phyloP scores from a whole-genome alignment of 1,139 yeast species.

The Petasospora fabianii region DNA sequence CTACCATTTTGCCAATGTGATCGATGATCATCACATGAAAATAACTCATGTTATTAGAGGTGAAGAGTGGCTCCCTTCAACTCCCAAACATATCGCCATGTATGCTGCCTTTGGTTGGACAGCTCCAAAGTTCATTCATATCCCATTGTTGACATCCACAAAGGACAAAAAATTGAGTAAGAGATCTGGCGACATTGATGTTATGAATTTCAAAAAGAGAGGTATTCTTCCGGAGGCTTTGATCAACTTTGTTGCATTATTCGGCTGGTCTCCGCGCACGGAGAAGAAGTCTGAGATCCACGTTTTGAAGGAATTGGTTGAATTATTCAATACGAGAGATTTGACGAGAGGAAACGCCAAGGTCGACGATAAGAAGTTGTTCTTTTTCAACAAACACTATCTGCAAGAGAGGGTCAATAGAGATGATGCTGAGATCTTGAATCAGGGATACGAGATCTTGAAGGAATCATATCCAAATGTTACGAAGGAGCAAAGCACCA shows the following conservation, averaged over 20 bases:
- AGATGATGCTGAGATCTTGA: conserved; percentile 34
- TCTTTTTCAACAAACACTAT: conserved; percentile 72
- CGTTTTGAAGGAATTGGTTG: conserved; percentile 27
- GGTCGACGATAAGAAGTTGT: conserved; percentile 73
- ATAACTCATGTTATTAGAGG: conserved; percentile 95
- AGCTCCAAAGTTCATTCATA: conserved; percentile 80
- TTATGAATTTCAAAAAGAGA: conserved; percentile 49
- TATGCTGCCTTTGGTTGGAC: conserved; percentile 86
- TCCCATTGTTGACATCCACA: conserved; percentile 76
- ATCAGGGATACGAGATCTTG: conserved; percentile 29
- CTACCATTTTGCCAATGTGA: conserved; percentile 92
- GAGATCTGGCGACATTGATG: conserved; percentile 78
- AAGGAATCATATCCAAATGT: conserved; percentile 14
- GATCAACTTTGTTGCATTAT: conserved; percentile 79
- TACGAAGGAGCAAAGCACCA: conserved; percentile 21
- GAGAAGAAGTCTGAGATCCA: conserved; percentile 51
- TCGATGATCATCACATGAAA: conserved; percentile 90
- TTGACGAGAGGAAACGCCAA: conserved; percentile 92
- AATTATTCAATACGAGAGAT: conserved; percentile 49
- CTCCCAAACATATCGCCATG: conserved; percentile 89
- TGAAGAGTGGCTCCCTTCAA: conserved; percentile 95
- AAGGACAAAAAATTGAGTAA: conserved; percentile 81
- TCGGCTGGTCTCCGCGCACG: conserved; percentile 80
- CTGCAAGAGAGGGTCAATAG: conserved; percentile 39
- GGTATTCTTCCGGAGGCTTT: conserved; percentile 86